These are phyloP conservation scores for Pseudisothecium myosuroides DNA, from an alignment of 225 moss, liverwort and hornwort genomes.

Conservation along the genomic window DNA sequence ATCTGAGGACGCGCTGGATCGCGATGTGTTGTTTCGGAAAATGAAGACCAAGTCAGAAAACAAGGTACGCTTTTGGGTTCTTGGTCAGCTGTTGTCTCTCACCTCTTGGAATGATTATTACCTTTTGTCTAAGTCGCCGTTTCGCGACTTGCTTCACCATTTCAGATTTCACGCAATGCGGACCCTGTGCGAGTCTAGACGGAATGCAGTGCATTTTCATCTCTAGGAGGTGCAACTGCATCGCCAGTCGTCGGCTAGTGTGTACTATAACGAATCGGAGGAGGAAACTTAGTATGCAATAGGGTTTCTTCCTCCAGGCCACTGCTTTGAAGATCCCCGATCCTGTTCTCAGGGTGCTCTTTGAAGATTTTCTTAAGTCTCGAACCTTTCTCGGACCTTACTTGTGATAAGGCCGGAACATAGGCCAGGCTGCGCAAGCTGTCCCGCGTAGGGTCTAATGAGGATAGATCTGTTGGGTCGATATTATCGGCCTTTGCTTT, in stretches of 20 bases:
- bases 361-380: background rate
- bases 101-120: background rate
- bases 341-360: background rate
- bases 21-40: slow-evolving; percentile 80
- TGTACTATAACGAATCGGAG: background rate
- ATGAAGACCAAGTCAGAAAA: slow-evolving; percentile 89
- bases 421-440: background rate
- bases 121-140: background rate
- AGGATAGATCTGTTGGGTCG: background rate
- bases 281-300: background rate
- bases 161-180: background rate
- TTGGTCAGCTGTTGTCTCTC: background rate
- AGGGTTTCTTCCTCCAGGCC: background rate
- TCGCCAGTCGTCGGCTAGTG: background rate
- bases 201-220: background rate
- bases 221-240: background rate
- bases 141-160: background rate
- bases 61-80: slow-evolving; percentile 37
- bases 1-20: slow-evolving; percentile 64
- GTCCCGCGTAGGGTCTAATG: background rate
- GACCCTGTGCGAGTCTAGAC: background rate
- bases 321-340: background rate
- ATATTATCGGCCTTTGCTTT: background rate
- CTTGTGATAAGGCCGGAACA: background rate
- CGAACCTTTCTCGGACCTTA: background rate